phyloP scores from a whole-genome alignment of 176 grass and related monocot genomes.

The Lolium perenne region DNA sequence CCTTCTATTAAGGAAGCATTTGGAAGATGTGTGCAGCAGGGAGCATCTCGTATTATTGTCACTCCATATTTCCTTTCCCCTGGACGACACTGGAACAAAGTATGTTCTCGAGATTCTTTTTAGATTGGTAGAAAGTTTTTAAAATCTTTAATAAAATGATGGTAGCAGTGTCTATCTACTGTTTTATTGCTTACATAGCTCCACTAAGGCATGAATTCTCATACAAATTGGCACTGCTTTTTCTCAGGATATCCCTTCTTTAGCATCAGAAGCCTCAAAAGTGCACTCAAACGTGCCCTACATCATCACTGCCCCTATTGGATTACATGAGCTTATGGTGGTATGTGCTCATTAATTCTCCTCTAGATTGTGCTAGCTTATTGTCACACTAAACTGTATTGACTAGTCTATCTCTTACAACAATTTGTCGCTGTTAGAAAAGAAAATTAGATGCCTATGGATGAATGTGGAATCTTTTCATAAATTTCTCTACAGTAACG shows the following conservation, averaged over 20 bases:
- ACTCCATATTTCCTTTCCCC: constrained; percentile 97
- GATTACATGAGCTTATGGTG: constrained; percentile 95
- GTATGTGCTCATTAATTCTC: constrained; percentile 53
- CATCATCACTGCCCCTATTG: constrained; percentile 77
- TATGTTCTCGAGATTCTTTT: constrained; percentile 29
- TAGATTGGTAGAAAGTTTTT: not conserved
- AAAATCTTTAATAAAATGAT: not conserved
- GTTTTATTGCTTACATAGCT: constrained; percentile 3
- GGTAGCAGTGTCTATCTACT: not conserved
- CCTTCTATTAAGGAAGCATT: constrained; percentile 90
- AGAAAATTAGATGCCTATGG: constrained; percentile 2
- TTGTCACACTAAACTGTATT: not conserved
- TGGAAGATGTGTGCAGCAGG: constrained; percentile 74
- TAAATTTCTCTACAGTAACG: not conserved
- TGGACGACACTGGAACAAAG: constrained; percentile 88
- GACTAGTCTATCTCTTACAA: not conserved
- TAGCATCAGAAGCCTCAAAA: not conserved
- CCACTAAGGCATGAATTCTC: not conserved
- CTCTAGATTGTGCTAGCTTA: not conserved
- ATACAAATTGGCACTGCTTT: not conserved
- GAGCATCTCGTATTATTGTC: constrained; percentile 70
- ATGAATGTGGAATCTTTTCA: not conserved
- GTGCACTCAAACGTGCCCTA: not conserved
- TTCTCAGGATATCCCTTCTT: constrained; percentile 10
- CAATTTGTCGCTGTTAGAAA: not conserved